phyloP scores from a whole-genome alignment of 495 filamentous ascomycete species.

The Penicillium herquei region DNA sequence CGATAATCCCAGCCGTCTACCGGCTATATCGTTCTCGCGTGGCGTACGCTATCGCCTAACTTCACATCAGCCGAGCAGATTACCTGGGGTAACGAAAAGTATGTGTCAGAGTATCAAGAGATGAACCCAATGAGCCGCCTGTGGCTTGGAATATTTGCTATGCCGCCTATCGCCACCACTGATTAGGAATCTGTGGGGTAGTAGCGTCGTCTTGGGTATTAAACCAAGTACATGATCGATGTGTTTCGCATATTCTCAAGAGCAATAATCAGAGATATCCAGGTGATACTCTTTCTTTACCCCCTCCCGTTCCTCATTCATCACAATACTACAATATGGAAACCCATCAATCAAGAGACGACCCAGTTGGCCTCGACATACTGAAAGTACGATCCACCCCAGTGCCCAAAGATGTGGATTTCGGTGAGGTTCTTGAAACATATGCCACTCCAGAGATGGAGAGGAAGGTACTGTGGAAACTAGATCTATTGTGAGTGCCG shows the following conservation, averaged over 20 bases:
- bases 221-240: too few relatives aligned
- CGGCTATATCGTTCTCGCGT: slow-evolving; percentile 1
- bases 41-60: neutral
- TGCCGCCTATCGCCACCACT: neutral
- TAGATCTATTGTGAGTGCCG: slow-evolving; percentile 30
- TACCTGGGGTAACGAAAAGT: too few relatives aligned
- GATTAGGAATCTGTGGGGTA: too few relatives aligned
- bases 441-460: slow-evolving; percentile 29
- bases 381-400: slow-evolving; percentile 10
- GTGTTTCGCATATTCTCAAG: too few relatives aligned
- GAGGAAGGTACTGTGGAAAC: slow-evolving; percentile 30
- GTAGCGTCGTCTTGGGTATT: too few relatives aligned
- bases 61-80: neutral
- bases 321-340: slow-evolving; percentile 7
- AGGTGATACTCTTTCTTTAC: too few relatives aligned
- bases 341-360: slow-evolving; percentile 5
- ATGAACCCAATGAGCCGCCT: too few relatives aligned
- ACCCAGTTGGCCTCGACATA: slow-evolving; percentile 14
- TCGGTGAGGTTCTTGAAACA: slow-evolving; percentile 34
- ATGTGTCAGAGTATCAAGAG: neutral
- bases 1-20: slow-evolving; percentile 7
- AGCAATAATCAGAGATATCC: too few relatives aligned
- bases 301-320: too few relatives aligned
- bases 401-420: slow-evolving; percentile 31
- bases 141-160: too few relatives aligned